Base-by-base conservation (phyloP, 2,329 filamentous ascomycete genomes). In the Pseudogymnoascus sp. region DNA sequence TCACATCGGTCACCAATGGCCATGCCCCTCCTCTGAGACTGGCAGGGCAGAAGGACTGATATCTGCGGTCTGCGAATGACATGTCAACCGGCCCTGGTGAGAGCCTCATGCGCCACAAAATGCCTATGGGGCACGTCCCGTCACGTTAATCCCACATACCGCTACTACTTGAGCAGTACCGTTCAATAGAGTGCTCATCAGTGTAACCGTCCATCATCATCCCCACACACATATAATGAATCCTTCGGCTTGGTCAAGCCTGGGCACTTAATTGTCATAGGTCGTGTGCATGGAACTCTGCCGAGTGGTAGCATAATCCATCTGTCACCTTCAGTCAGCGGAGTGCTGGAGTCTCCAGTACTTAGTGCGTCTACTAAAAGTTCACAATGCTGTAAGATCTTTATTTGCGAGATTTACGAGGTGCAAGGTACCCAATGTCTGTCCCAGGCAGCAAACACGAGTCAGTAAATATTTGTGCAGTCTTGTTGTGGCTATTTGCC, bases 71-170 rank as follows among this genome's bases (percentile, higher is more conserved):
- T 3, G 41, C n/a, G 24, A 29, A 47, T 29, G 21, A 13, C 6
- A 47, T 47, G 7, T 4, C 13, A 47, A 29, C 41, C 41, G 8
- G 41, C 13, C 24, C 47, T 33, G 47, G 47, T 6, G 26, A 33
- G 47, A 54, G 47, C 47, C 47, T 54, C 47, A 54, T 33, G n/a
- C 47, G 47, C 47, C 47, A 54, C 47, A 54, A 26, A 33, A 17
- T 29, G 29, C 26, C 47, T 3, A 33, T 54, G n/a, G 9, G 9
- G n/a, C 26, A 54, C n/a, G 33, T 33, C 47, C 47, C n/a, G 47
- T 26, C 29, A n/a, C n/a, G 29, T 33, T 33, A 54, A 54, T 54
- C 26, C 1, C 47, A 54, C n/a, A 11, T 54, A 54, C 47, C 47
- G 47, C 47, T 17, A 9, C 26, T 54, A 54, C 29, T 54, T 17